Evolutionary conservation across 108 stramenopile species (phyloP).

Genomic region (Aurantiochytrium sp.): DNA sequence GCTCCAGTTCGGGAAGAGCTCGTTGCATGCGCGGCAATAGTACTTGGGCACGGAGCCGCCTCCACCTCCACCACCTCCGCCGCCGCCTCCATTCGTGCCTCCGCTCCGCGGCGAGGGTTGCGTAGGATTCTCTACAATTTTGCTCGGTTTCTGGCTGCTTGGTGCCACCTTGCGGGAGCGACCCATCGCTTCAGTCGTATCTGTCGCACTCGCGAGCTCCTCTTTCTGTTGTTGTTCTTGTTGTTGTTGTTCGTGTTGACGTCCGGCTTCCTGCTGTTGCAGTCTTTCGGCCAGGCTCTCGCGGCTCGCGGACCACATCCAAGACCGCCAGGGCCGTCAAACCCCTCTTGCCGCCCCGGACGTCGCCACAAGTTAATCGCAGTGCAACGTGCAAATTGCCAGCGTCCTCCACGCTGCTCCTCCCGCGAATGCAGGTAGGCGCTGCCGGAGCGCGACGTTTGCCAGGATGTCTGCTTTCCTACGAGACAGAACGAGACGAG

Average conservation of each 20-base stretch:
- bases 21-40: background rate
- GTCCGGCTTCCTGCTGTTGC: background rate
- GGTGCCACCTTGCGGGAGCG: background rate
- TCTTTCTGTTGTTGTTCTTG: background rate
- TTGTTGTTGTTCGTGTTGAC: background rate
- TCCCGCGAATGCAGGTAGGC: no score
- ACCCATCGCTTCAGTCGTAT: background rate
- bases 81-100: background rate
- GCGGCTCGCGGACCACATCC: background rate
- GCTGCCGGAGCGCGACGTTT: no score
- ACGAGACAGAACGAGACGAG: no score
- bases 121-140: background rate
- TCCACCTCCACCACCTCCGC: background rate
- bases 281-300: background rate
- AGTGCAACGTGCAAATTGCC: no score
- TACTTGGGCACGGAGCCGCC: background rate
- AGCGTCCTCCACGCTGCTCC: no score
- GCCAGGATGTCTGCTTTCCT: no score
- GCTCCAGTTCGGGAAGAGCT: slow-evolving; percentile 16
- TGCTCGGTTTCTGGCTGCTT: background rate
- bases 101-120: background rate
- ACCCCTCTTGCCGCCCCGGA: no score
- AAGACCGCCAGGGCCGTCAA: background rate
- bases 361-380: no score
- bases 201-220: background rate